Conservation (phyloP, 768 basidiomycete genomes). For the Gymnopilus dilepis region DNA sequence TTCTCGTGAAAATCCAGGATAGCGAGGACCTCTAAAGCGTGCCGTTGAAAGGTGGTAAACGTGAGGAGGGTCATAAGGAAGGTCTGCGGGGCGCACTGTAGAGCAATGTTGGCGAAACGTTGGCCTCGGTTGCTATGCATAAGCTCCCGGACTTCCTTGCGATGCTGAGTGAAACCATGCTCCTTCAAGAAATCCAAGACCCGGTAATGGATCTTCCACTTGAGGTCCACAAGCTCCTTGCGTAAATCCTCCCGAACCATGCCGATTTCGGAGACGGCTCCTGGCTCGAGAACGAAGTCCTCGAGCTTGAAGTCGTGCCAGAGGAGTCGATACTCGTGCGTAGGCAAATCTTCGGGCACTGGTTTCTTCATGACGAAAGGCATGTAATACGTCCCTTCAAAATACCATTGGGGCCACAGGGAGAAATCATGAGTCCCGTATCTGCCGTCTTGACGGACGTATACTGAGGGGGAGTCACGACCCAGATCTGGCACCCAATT, state of each 20-base stretch:
- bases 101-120: neutral
- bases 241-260: neutral
- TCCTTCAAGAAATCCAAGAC: neutral
- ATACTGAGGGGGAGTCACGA: neutral
- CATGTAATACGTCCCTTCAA: conserved; percentile 9
- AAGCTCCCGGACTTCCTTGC: neutral
- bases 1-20: neutral
- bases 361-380: conserved; percentile 8
- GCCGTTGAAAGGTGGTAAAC: neutral
- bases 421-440: conserved; percentile 4
- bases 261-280: neutral
- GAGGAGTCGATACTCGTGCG: neutral
- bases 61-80: neutral
- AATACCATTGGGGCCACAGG: conserved; percentile 10
- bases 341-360: neutral
- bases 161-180: neutral
- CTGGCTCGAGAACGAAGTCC: conserved; percentile 6
- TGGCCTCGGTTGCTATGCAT: neutral
- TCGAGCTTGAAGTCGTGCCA: neutral
- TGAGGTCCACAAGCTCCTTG: neutral
- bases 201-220: neutral
- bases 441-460: neutral
- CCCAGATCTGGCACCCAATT: conserved; percentile 4
- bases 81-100: neutral
- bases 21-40: neutral